Percentiles rank a stretch among this genome's conserved stretches.
Conservation (phyloP, 495 filamentous ascomycete genomes). For the Penicillium steckii region DNA sequence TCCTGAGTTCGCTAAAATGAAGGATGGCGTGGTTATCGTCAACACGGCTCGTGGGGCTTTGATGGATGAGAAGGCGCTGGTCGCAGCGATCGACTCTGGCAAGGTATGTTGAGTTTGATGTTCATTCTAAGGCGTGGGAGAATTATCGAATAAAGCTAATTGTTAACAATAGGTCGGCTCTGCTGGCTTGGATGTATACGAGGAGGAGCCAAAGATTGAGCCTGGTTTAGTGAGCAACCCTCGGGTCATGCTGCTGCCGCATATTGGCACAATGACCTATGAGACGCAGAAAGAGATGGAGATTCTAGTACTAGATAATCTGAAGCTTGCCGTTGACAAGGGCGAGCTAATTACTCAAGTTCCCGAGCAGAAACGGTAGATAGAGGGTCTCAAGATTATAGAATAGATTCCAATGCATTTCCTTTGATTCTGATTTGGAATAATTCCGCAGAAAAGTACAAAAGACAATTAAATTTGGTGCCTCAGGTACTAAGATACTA, state of each 20-base stretch:
- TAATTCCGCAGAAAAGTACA: no score
- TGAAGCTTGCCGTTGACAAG: slow-evolving; percentile 60
- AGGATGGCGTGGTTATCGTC: slow-evolving; percentile 73
- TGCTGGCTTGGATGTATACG: slow-evolving; percentile 77
- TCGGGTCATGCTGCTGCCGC: slow-evolving; percentile 71
- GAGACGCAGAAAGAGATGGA: slow-evolving; percentile 79
- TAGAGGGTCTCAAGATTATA: not conserved
- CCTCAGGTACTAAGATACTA: no score
- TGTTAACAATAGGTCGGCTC: slow-evolving; percentile 37
- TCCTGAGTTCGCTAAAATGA: slow-evolving; percentile 67
- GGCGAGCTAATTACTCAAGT: slow-evolving; percentile 69
- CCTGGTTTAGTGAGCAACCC: slow-evolving; percentile 67
- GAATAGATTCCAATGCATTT: not conserved
- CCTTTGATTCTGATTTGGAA: not conserved
- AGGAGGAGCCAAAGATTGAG: slow-evolving; percentile 74
- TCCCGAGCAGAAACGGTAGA: slow-evolving; percentile 57
- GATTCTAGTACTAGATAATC: slow-evolving; percentile 65
- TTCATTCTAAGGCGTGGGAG: no score
- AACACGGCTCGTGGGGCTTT: slow-evolving; percentile 82
- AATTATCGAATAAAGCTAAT: slow-evolving; percentile 1
- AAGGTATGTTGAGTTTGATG: slow-evolving; percentile 53
- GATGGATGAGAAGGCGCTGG: slow-evolving; percentile 75
- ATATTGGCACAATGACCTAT: slow-evolving; percentile 72
- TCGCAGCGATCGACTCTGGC: slow-evolving; percentile 64
- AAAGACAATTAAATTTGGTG: no score